Evolutionary conservation across 768 basidiomycete genomes (phyloP), one percentile per base, ranked within the genome.

Genomic region (Cytidiella melzeri): DNA sequence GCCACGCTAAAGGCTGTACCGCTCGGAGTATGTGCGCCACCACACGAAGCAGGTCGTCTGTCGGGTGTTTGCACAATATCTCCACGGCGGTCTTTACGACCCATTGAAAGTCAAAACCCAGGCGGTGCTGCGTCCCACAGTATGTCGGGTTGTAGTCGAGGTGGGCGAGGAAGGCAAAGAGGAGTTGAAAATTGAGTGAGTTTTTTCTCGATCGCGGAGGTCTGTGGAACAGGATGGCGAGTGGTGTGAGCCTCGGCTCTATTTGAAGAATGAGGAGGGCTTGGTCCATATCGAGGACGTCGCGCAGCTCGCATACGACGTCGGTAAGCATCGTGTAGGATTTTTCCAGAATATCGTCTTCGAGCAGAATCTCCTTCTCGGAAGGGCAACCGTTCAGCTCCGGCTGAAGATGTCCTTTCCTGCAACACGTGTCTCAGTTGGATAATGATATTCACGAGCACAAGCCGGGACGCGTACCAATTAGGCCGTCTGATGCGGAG

Each of bases 321-420:
- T 21, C 42, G n/a, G 26, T 25, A 13, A 43, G 19, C 42, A 43
- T 21, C 21, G 21, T n/a, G 18, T 24, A 26, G 42, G 18, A 43
- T 11, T 23, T 41, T n/a, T n/a, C n/a, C n/a, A n/a, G n/a, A n/a
- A n/a, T 76, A 13, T 73, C 77, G 2, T 70, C 90, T 88, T 57
- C 66, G 86, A 72, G 18, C 30, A 28, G 19, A 4, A 28, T 41
- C 37, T 21, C 9, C 43, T n/a, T 13, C 44, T 23, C 57, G 37
- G 34, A 38, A n/a, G n/a, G n/a, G n/a, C 18, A 36, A 43, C 24
- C 36, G 26, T 23, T 37, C 58, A 24, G 47, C 20, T 26, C 13
- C 19, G n/a, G 24, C 40, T 23, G 5, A 3, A 7, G 30, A 23
- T n/a, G 46, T 2, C 54, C n/a, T n/a, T n/a, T n/a, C n/a, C n/a